A percentile compares a stretch with the other conserved stretches of the same genome.
phyloP scores from a whole-genome alignment of 176 grass and related monocot species.

The barley (Hordeum vulgare) region DNA sequence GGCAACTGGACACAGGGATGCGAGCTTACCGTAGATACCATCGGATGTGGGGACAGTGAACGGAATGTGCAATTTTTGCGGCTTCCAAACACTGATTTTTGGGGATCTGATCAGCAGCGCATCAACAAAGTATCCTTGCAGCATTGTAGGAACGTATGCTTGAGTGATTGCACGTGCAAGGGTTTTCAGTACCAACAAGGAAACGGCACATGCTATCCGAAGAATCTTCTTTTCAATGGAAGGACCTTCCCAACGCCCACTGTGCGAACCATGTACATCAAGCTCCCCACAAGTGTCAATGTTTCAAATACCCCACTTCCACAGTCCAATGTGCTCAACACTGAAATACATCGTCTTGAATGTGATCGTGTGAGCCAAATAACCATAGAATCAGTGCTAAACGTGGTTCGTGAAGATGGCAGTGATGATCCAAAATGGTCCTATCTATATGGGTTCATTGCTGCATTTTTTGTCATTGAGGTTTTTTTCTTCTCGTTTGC shows the following conservation, averaged over 20 bases:
- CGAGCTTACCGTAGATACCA: not conserved
- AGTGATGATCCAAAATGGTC: slow-evolving; percentile 7
- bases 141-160: not conserved
- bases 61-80: slow-evolving; percentile 2
- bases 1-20: slow-evolving; percentile 40
- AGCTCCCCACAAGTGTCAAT: slow-evolving; percentile 10
- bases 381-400: not conserved
- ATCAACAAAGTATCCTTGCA: not conserved
- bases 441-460: slow-evolving; percentile 33
- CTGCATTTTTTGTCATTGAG: slow-evolving; percentile 20
- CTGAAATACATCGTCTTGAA: not conserved
- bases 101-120: slow-evolving; percentile 38
- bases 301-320: not conserved
- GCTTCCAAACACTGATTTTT: slow-evolving; percentile 27
- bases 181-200: slow-evolving; percentile 42
- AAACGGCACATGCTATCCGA: slow-evolving; percentile 45
- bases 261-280: slow-evolving; percentile 45
- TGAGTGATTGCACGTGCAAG: slow-evolving; percentile 20
- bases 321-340: slow-evolving; percentile 18
- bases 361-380: not conserved
- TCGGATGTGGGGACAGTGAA: not conserved
- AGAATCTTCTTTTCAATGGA: slow-evolving; percentile 37
- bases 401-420: not conserved
- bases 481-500: slow-evolving; percentile 34
- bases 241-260: slow-evolving; percentile 23